Conservation (phyloP, 192 early-diverging fungal species). For the Obelidium mucronatum region DNA sequence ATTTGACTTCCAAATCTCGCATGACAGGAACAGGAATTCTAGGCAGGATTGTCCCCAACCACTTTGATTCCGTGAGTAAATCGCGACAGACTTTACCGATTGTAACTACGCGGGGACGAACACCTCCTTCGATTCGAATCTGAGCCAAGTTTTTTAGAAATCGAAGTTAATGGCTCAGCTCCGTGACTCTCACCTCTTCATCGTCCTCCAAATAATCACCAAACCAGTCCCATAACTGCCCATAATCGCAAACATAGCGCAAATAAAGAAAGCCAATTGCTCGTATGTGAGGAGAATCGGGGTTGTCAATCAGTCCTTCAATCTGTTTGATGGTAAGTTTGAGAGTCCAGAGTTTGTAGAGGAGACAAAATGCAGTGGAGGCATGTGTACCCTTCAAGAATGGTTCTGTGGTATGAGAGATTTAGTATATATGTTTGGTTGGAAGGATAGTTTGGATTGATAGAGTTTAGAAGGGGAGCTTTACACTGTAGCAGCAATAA, state of each 20-base stretch:
- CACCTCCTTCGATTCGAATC: constrained; percentile 49
- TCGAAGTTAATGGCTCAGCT: not conserved
- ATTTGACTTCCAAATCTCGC: constrained; percentile 71
- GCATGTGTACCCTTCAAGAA: constrained; percentile 81
- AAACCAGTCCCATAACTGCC: constrained; percentile 81
- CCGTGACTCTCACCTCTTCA: constrained; percentile 59
- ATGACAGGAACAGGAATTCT: constrained; percentile 85
- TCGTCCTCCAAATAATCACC: constrained; percentile 81
- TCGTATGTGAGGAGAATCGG: constrained; percentile 82
- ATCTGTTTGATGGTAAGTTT: constrained; percentile 78
- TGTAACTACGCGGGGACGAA: constrained; percentile 55
- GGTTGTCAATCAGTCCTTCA: constrained; percentile 75
- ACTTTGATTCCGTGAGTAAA: constrained; percentile 79
- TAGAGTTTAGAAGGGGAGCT: not conserved
- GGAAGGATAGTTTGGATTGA: too few species aligned
- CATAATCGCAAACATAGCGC: constrained; percentile 80
- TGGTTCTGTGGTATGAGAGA: constrained; percentile 62
- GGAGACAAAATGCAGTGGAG: constrained; percentile 82
- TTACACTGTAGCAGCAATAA: not conserved
- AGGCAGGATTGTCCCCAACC: constrained; percentile 79
- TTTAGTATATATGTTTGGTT: too few species aligned
- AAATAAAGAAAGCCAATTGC: constrained; percentile 83
- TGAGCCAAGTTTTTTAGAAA: constrained; percentile 59
- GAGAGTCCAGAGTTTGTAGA: constrained; percentile 86
- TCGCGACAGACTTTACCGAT: constrained; percentile 74